Evolutionary conservation across 177 flowering plant genomes (phyloP), one percentile per base, ranked within the genome.

Genomic region (Tripterygium wilfordii): DNA sequence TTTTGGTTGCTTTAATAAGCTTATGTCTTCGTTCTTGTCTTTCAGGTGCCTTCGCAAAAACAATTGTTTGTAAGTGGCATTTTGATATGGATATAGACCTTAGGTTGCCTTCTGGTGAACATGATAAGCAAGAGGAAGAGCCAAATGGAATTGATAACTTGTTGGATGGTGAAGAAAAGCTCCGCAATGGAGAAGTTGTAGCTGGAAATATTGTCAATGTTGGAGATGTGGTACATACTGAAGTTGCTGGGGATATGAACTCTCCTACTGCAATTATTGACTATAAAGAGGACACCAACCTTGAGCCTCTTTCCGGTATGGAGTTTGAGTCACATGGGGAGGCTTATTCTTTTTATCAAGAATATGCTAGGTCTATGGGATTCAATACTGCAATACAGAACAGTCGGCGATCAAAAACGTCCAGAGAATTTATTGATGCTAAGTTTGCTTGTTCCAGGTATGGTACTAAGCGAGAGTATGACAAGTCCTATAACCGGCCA

Each of bases 11-110:
- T n/a, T n/a, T n/a, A n/a, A n/a, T n/a, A n/a, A n/a, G n/a, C n/a
- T n/a, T n/a, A n/a, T n/a, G n/a, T n/a, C n/a, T n/a, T n/a, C n/a
- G n/a, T n/a, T n/a, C n/a, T n/a, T n/a, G n/a, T n/a, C n/a, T n/a
- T n/a, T n/a, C n/a, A n/a, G n/a, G n/a, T n/a, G n/a, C n/a, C n/a
- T n/a, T n/a, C n/a, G n/a, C n/a, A n/a, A n/a, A n/a, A n/a, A n/a
- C n/a, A n/a, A n/a, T n/a, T n/a, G n/a, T n/a, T n/a, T n/a, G n/a
- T n/a, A n/a, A n/a, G n/a, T n/a, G n/a, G n/a, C n/a, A n/a, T 47
- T n/a, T 33, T 2, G 10, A 30, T 29, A 68, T 68, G 72, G 72
- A 63, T 39, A 68, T 68, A 47, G 59, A 68, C 51, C 68, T 68
- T 47, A 43, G 67, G 47, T 28, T 63, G 20, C 72, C 65, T 41